Evolutionary conservation across 371 early-diverging fungal genomes (phyloP).

Genomic region (Mucor ambiguus): DNA sequence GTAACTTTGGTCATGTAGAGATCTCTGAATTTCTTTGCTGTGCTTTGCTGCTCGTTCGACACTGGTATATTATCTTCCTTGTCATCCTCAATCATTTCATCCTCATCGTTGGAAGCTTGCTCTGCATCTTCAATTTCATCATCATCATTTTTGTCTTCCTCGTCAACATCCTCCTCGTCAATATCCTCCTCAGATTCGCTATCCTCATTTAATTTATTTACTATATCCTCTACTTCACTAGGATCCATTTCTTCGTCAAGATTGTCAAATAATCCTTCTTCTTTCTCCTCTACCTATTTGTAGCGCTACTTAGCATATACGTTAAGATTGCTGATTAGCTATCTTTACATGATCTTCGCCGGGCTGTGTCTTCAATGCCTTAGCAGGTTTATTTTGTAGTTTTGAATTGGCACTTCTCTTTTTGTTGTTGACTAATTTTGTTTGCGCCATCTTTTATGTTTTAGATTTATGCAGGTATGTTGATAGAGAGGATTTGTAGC

Average conservation of each 20-base stretch:
- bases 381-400: conserved; percentile 12
- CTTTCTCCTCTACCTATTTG: conserved; percentile 7
- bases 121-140: conserved; percentile 34
- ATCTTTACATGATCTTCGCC: not conserved
- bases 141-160: conserved; percentile 25
- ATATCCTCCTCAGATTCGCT: conserved; percentile 19
- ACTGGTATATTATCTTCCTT: conserved; percentile 14
- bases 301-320: not conserved
- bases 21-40: conserved; percentile 37
- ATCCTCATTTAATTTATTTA: conserved; percentile 28
- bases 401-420: conserved; percentile 20
- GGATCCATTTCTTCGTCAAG: conserved; percentile 47
- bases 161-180: conserved; percentile 30
- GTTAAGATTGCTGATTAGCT: not conserved
- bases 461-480: not conserved
- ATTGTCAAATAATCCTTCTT: conserved; percentile 41
- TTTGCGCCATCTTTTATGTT: conserved; percentile 8
- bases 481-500: not conserved
- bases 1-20: conserved; percentile 47
- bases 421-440: conserved; percentile 5
- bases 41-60: conserved; percentile 17
- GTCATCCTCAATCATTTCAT: conserved; percentile 7
- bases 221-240: conserved; percentile 28
- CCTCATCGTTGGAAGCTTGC: conserved; percentile 21
- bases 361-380: conserved; percentile 9